These are phyloP conservation scores for Amaranthus cruentus DNA, from an alignment of 148 eudicot genomes.

Conservation along the genomic window DNA sequence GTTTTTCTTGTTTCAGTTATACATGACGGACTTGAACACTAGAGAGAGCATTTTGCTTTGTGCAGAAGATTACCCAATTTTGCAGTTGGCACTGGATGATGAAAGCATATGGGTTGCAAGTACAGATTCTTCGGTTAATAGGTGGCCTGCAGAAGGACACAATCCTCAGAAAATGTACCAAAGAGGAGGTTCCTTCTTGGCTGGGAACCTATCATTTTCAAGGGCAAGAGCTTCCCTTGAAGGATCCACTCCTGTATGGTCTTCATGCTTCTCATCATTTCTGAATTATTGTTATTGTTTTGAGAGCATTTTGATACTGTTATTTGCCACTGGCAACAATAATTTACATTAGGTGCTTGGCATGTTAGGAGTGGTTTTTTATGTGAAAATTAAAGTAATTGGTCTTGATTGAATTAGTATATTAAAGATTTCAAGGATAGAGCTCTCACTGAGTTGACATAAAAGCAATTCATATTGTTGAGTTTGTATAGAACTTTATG, in stretches of 20 bases:
- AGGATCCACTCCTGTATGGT: conserved; percentile 85
- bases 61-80: conserved; percentile 76
- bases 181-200: conserved; percentile 88
- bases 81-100: conserved; percentile 72
- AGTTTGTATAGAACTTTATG: neutral
- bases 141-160: conserved; percentile 83
- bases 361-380: neutral
- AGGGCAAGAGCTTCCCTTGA: conserved; percentile 97
- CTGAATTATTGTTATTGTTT: neutral
- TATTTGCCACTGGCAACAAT: neutral
- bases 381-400: neutral
- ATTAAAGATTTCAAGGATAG: neutral
- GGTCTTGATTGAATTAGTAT: conserved; percentile 1
- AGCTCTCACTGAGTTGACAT: neutral
- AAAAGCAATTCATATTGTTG: neutral
- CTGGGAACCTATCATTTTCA: conserved; percentile 97
- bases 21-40: conserved; percentile 84
- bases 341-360: neutral
- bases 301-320: neutral
- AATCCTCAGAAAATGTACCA: conserved; percentile 76
- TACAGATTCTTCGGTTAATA: conserved; percentile 86
- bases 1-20: conserved; percentile 44
- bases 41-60: conserved; percentile 93
- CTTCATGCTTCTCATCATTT: neutral
- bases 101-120: conserved; percentile 91